A percentile compares a stretch with the other conserved stretches of the same genome.
Evolutionary conservation across 23 red algal species (phyloP).

Genomic region (Rhodosorus marinus): DNA sequence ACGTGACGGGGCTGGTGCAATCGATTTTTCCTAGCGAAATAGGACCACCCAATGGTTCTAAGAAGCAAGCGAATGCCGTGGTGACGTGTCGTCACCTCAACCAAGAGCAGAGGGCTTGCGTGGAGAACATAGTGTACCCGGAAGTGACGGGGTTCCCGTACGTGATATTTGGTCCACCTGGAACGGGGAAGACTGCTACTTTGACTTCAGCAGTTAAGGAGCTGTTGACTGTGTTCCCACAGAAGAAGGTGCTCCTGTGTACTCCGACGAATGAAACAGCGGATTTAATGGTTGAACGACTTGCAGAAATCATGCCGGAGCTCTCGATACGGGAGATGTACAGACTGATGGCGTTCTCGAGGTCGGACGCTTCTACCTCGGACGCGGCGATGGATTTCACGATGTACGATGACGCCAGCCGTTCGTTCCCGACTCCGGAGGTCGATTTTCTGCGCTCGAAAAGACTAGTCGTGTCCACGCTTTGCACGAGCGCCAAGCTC

Average conservation of each 20-base stretch:
- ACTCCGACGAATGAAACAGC: background rate
- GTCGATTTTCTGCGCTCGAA: background rate
- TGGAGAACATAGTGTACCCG: too few species aligned
- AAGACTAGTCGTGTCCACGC: background rate
- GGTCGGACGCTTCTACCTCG: background rate
- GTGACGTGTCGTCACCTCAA: too few species aligned
- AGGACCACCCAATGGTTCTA: too few species aligned
- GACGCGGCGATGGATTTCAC: background rate
- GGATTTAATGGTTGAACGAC: background rate
- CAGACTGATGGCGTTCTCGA: background rate
- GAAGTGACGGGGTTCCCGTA: too few species aligned
- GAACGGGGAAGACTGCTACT: background rate
- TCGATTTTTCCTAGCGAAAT: too few species aligned
- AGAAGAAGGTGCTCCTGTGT: background rate
- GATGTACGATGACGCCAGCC: background rate
- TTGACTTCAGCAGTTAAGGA: background rate
- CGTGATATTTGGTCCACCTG: background rate
- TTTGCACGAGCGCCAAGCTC: background rate
- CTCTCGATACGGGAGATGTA: background rate
- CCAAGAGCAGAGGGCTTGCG: too few species aligned
- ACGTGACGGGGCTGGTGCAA: too few species aligned
- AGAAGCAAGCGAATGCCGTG: too few species aligned
- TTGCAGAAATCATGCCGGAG: background rate
- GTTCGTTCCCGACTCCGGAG: background rate
- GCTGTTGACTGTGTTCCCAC: background rate